These are phyloP conservation scores for Xylariales sp. DNA, from an alignment of 2,329 filamentous ascomycete species.

Conservation along the genomic window DNA sequence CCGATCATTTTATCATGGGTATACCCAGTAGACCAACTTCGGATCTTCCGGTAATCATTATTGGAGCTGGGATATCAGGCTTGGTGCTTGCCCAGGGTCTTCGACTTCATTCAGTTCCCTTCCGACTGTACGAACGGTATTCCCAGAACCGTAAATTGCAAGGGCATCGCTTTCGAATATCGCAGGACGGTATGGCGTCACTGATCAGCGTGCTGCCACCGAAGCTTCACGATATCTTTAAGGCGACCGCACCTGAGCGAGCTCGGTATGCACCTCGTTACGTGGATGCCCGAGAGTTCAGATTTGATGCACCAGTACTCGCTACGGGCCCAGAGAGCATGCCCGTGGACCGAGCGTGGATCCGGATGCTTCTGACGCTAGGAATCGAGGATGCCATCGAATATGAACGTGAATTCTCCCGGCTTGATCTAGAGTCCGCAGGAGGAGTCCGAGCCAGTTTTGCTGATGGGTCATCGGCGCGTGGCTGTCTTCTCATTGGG, in stretches of 20 bases:
- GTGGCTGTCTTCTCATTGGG: slow-evolving; percentile 22
- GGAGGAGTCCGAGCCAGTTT: slow-evolving; percentile 17
- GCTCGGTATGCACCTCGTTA: slow-evolving; percentile 19
- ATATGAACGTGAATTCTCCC: slow-evolving; percentile 26
- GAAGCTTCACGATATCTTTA: slow-evolving; percentile 14
- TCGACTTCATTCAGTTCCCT: slow-evolving; percentile 21
- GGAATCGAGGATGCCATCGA: slow-evolving; percentile 21
- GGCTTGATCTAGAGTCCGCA: too few species aligned
- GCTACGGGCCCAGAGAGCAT: slow-evolving; percentile 12
- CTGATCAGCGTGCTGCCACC: slow-evolving; percentile 20
- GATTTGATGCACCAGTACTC: slow-evolving; percentile 13
- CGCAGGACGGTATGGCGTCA: slow-evolving; percentile 17
- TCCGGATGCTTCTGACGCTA: slow-evolving; percentile 20
- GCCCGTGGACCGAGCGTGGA: slow-evolving; percentile 24
- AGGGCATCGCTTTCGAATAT: slow-evolving; percentile 25
- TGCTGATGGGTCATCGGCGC: slow-evolving; percentile 18
- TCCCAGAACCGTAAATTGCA: slow-evolving; percentile 15
- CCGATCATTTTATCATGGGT: too few species aligned
- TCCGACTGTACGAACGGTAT: slow-evolving; percentile 23
- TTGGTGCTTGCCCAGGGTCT: slow-evolving; percentile 31
- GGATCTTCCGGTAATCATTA: slow-evolving; percentile 32
- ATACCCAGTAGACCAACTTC: too few species aligned
- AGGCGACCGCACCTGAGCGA: slow-evolving; percentile 15
- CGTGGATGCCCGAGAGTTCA: slow-evolving; percentile 18
- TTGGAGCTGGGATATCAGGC: slow-evolving; percentile 39